These are phyloP conservation scores for Wickerhamomyces mucosus DNA, from an alignment of 805 yeast species.

Conservation along the genomic window DNA sequence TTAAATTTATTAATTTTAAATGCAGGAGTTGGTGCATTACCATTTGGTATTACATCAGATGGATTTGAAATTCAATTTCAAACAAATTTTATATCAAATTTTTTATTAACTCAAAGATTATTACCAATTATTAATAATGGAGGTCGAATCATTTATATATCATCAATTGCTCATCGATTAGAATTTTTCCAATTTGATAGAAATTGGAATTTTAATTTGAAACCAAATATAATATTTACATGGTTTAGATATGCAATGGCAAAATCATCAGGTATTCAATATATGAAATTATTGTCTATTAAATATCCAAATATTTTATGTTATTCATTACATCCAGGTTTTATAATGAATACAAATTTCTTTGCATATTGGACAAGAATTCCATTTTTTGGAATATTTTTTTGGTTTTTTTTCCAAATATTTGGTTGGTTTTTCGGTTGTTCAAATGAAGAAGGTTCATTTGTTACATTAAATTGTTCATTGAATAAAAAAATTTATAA, in stretches of 20 bases:
- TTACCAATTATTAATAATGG: constrained; percentile 34
- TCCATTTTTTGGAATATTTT: constrained; percentile 67
- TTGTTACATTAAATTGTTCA: constrained; percentile 55
- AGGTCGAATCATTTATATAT: constrained; percentile 47
- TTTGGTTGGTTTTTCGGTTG: constrained; percentile 66
- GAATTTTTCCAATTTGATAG: constrained; percentile 39
- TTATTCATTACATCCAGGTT: constrained; percentile 72
- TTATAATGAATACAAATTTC: constrained; percentile 73
- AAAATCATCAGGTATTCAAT: constrained; percentile 71
- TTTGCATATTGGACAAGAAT: constrained; percentile 70
- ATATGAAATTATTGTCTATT: constrained; percentile 51
- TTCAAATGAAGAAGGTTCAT: constrained; percentile 60
- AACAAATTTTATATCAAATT: constrained; percentile 70
- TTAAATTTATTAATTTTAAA: constrained; percentile 63
- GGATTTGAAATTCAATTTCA: constrained; percentile 75
- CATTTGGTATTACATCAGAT: constrained; percentile 53
- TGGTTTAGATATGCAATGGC: constrained; percentile 75
- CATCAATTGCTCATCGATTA: constrained; percentile 55
- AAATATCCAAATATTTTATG: constrained; percentile 58
- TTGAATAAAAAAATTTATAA: constrained; percentile 41
- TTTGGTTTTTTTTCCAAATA: constrained; percentile 62
- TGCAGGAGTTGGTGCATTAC: constrained; percentile 78
- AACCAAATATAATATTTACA: constrained; percentile 62
- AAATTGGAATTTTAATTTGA: constrained; percentile 39
- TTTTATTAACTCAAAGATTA: constrained; percentile 53